Percentiles rank a stretch among this genome's conserved stretches.
phyloP scores from a whole-genome alignment of 768 basidiomycete genomes.

The Boletus speciosus region DNA sequence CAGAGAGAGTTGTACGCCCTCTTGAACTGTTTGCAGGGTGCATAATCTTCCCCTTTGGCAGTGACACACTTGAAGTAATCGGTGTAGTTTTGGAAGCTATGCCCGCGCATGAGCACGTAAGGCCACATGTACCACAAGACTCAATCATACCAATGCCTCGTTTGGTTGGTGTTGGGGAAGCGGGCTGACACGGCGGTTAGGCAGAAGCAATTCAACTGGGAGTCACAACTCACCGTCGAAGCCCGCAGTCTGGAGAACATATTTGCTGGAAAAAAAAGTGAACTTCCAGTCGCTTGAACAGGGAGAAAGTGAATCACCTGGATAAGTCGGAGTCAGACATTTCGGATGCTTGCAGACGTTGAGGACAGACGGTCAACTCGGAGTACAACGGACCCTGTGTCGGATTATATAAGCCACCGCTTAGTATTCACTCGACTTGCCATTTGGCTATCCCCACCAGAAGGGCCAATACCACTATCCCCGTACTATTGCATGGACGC shows the following conservation, averaged over 20 bases:
- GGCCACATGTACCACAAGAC: neutral
- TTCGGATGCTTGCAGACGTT: slow-evolving; percentile 37
- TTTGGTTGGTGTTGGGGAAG: slow-evolving; percentile 92
- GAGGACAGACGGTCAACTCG: slow-evolving; percentile 36
- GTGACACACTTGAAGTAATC: slow-evolving; percentile 98
- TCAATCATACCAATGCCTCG: slow-evolving; percentile 80
- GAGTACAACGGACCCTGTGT: slow-evolving; percentile 33
- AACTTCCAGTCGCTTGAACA: slow-evolving; percentile 7
- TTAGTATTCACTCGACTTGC: neutral
- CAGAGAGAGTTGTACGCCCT: slow-evolving; percentile 94
- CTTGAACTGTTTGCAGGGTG: slow-evolving; percentile 99
- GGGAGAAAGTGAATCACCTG: slow-evolving; percentile 39
- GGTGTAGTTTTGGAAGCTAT: slow-evolving; percentile 91
- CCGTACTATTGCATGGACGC: slow-evolving; percentile 62
- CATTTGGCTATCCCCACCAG: neutral
- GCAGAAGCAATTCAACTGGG: neutral
- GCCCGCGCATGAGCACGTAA: neutral
- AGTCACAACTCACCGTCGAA: slow-evolving; percentile 69
- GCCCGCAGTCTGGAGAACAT: slow-evolving; percentile 88
- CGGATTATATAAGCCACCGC: slow-evolving; percentile 26
- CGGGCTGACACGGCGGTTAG: slow-evolving; percentile 52
- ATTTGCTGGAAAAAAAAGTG: slow-evolving; percentile 54
- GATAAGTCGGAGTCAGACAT: slow-evolving; percentile 63
- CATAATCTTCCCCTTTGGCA: slow-evolving; percentile 96
- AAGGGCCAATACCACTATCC: neutral